Base-by-base conservation (phyloP, 805 yeast genomes). In the Candida silvatica region DNA sequence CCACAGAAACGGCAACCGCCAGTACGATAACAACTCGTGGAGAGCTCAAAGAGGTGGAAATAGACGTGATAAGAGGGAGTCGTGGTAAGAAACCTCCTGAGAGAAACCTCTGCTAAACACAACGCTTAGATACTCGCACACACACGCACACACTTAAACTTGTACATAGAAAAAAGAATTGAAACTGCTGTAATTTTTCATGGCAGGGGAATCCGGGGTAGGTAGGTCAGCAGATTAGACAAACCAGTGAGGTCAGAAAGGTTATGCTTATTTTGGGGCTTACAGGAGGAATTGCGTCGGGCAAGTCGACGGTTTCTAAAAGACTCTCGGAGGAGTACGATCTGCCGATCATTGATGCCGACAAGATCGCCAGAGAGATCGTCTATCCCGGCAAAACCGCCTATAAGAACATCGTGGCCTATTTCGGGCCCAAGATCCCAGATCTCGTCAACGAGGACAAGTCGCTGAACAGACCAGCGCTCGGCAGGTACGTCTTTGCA, bases 251-350 rank as follows among this genome's bases (percentile, higher is more conserved):
- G n/a, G n/a, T 22, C 24, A 22, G 16, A 6, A 2, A 11, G 17
- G 33, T 17, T 17, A 90, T 92, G 98, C 69, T 92, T 30, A 69
- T 92, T 22, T 71, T 92, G 5, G 99, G 99, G 1, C 69, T 92
- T n/a, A 92, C 98, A 0, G 99, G 99, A 2, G 96, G 97, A 2
- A 92, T 92, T 33, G 95, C 96, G 4, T 71, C 92, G n/a, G 99
- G 99, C 3, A 92, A 92, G 51, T 80, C 95, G 15, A 90, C 97
- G 0, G 97, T 84, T 0, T 84, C 96, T 0, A 51, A 60, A 14
- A 56, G 71, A 24, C 59, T 92, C 8, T 41, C 55, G 4, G 69
- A 72, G 7, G 58, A 72, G 8, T 68, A 77, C 48, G 51, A 63
- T 2, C 39, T 82, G 4, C 68, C 80, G 0, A 58, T 92, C 1